Evolutionary conservation across 2,329 filamentous ascomycete species (phyloP).

Genomic region (Sclerotinia minor): DNA sequence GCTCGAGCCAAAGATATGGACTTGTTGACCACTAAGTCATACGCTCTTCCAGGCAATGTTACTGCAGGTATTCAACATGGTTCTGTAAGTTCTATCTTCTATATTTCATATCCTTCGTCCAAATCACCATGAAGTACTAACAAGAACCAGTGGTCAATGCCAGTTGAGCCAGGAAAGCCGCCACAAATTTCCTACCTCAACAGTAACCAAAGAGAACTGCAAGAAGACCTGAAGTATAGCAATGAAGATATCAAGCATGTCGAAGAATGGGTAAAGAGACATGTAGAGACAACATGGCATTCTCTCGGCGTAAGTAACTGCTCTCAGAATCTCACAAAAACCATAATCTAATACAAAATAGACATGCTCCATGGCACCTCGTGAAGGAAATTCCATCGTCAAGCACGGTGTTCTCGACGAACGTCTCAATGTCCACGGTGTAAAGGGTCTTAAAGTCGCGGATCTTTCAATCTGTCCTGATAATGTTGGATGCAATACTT

Average conservation of each 20-base stretch:
- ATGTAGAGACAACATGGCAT: conserved; percentile 47
- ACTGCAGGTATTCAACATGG: conserved; percentile 47
- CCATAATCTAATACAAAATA: conserved; percentile 29
- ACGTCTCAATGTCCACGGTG: conserved; percentile 45
- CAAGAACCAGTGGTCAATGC: conserved; percentile 58
- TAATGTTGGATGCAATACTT: conserved; percentile 49
- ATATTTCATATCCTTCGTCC: neutral
- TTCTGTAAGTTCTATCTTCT: conserved; percentile 44
- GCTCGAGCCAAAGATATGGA: conserved; percentile 73
- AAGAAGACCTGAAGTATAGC: conserved; percentile 66
- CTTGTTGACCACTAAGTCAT: conserved; percentile 71
- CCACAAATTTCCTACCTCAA: conserved; percentile 53
- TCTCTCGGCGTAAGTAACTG: conserved; percentile 44
- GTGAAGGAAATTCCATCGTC: conserved; percentile 68
- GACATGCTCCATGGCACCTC: conserved; percentile 49
- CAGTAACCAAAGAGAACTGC: conserved; percentile 60
- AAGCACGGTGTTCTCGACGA: conserved; percentile 49
- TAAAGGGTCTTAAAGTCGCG: conserved; percentile 47
- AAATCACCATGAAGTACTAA: neutral
- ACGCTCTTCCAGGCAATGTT: conserved; percentile 59
- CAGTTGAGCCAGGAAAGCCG: conserved; percentile 55
- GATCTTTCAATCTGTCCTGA: conserved; percentile 44
- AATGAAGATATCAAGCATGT: conserved; percentile 54
- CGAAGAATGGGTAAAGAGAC: conserved; percentile 61
- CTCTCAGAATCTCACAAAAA: neutral